Base-by-base conservation (phyloP, 768 basidiomycete species). In the Megacollybia marginata region DNA sequence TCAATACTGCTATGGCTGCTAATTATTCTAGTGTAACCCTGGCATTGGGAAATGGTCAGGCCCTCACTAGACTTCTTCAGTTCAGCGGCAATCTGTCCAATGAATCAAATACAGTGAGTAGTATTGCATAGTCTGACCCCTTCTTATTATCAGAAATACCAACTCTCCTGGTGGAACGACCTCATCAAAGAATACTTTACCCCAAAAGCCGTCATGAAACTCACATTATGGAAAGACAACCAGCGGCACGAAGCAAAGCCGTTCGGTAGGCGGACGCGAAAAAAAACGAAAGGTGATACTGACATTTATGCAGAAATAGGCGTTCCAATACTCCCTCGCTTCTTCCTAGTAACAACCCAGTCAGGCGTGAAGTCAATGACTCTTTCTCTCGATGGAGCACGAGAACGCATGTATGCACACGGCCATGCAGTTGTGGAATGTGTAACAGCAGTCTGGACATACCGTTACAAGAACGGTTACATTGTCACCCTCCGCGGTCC, bases 221-320 rank as follows among this genome's bases (percentile, higher is more conserved):
- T 92, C 56, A 90, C 87, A 2, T 66, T 92, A n/a, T 91, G 89
- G 89, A 88, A 88, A 61, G 88, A 90, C 62, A 89, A 86, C 57
- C 79, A 82, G 59, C 76, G 73, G 56, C 76, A 73, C 20, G 90
- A 91, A 59, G 88, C 88, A 32, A 92, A 89, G 58, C 84, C 84
- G 9, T 90, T 92, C 57, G 88, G 89, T 91, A 48, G 44, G 85
- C 69, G 33, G 19, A 46, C n/a, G 43, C 46, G 45, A 19, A 2
- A 33, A 34, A 55, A 38, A 13, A 13, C 2, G 4, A 18, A 13
- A 18, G 15, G 53, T 42, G 28, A 33, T 47, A 38, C 50, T 51
- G 43, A 33, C 47, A 50, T 35, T 42, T 11, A 33, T 20, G 33
- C 61, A 91, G 89, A 91, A 69, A 87, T 92, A 54, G 83, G 83